A percentile compares a stretch with the other conserved stretches of the same genome.
Conservation (phyloP, 768 basidiomycete genomes). For the Hebeloma cylindrosporum region DNA sequence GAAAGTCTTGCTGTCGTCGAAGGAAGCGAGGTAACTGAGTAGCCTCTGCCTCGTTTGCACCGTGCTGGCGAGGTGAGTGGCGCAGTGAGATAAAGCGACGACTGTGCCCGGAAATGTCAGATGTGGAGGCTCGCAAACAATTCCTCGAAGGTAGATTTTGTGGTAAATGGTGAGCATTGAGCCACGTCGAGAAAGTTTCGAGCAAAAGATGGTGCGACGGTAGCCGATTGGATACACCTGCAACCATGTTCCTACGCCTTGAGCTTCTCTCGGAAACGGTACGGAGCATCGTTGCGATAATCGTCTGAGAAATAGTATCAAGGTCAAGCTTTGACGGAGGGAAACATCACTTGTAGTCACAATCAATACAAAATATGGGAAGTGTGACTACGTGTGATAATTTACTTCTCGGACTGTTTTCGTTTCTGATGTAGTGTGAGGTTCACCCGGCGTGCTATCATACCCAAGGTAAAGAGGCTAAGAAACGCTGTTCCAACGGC, state of each 20-base stretch:
- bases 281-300: slow-evolving; percentile 15
- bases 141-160: slow-evolving; percentile 3
- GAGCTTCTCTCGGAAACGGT: slow-evolving; percentile 9
- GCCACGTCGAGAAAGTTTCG: slow-evolving; percentile 21
- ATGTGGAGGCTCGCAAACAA: slow-evolving; percentile 1
- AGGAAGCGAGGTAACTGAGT: slow-evolving; percentile 24
- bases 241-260: slow-evolving; percentile 3
- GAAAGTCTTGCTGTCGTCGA: slow-evolving; percentile 16
- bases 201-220: slow-evolving; percentile 4
- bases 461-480: slow-evolving; percentile 56
- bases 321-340: no score
- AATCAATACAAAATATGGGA: no score
- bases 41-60: slow-evolving; percentile 6
- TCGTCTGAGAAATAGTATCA: no score
- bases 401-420: slow-evolving; percentile 34
- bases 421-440: slow-evolving; percentile 47
- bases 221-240: not conserved
- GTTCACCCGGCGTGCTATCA: slow-evolving; percentile 45
- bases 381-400: no score
- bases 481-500: slow-evolving; percentile 74
- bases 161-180: slow-evolving; percentile 17
- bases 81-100: slow-evolving; percentile 21
- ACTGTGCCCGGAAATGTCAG: not conserved
- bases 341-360: no score
- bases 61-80: slow-evolving; percentile 8